A percentile compares a stretch with the other conserved stretches of the same genome.
Evolutionary conservation across 805 yeast genomes (phyloP).

Genomic region (Yarrowia sp.): DNA sequence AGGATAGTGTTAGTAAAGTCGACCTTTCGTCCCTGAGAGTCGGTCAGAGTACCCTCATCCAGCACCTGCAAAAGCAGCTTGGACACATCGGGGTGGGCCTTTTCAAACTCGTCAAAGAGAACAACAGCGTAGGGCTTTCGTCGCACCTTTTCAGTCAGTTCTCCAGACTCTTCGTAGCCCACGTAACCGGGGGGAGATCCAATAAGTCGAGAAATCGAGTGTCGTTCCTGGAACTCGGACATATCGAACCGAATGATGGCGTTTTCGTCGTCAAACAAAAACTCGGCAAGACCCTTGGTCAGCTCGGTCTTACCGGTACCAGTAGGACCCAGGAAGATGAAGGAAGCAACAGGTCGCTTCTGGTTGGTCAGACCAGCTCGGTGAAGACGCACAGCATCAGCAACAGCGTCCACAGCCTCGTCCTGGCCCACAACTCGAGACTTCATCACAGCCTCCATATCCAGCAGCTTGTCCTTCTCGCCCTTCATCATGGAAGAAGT

Average conservation of each 20-base stretch:
- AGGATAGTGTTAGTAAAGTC: constrained; percentile 93
- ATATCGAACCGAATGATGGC: constrained; percentile 91
- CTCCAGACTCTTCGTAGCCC: constrained; percentile 91
- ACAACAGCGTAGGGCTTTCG: constrained; percentile 93
- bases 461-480: constrained; percentile 84
- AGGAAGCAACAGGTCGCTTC: constrained; percentile 92
- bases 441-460: constrained; percentile 78
- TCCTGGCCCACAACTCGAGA: constrained; percentile 91
- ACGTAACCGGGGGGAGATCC: constrained; percentile 99
- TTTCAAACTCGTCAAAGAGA: constrained; percentile 92
- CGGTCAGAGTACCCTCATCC: constrained; percentile 93
- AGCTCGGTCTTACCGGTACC: constrained; percentile 98
- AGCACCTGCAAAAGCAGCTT: constrained; percentile 86
- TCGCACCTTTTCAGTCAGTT: constrained; percentile 92
- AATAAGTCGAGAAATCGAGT: constrained; percentile 81
- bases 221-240: constrained; percentile 97
- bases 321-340: constrained; percentile 96
- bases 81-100: constrained; percentile 94
- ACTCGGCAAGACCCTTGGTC: constrained; percentile 88
- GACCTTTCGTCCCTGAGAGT: constrained; percentile 89
- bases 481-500: constrained; percentile 87
- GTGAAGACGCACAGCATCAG: constrained; percentile 93
- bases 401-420: constrained; percentile 83
- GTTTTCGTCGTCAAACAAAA: constrained; percentile 82
- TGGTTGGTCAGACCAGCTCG: constrained; percentile 95